A percentile compares a stretch with the other conserved stretches of the same genome.
These are phyloP conservation scores for Beauveria varroae DNA, from an alignment of 2,329 filamentous ascomycete species.

Conservation along the genomic window DNA sequence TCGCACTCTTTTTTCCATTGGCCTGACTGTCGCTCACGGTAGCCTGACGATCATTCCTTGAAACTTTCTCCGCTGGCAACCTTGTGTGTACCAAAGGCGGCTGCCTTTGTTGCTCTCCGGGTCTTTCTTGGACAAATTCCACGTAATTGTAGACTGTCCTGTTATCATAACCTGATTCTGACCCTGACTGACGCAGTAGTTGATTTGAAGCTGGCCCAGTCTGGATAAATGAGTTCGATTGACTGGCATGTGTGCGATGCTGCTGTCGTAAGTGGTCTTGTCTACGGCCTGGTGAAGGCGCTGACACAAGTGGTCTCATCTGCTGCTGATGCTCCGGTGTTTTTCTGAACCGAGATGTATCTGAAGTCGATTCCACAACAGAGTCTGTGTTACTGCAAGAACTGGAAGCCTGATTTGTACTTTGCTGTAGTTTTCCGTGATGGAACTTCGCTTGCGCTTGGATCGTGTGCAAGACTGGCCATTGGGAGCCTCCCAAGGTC, in stretches of 20 bases:
- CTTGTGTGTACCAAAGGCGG: neutral
- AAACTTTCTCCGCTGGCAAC: neutral
- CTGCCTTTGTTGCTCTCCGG: neutral
- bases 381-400: too few relatives aligned
- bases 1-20: neutral
- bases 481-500: neutral
- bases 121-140: neutral
- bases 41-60: neutral
- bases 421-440: too few relatives aligned
- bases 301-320: neutral
- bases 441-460: neutral
- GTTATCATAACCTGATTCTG: neutral
- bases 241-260: neutral
- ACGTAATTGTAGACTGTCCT: neutral
- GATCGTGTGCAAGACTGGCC: neutral
- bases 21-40: neutral
- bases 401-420: too few relatives aligned
- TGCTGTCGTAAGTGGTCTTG: neutral
- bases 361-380: neutral
- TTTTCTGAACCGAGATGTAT: neutral
- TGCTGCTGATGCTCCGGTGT: neutral
- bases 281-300: neutral
- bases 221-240: too few relatives aligned
- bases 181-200: neutral
- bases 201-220: neutral